These are phyloP conservation scores for Gracilaria caudata DNA, from an alignment of 23 red algal species.

Conservation along the genomic window DNA sequence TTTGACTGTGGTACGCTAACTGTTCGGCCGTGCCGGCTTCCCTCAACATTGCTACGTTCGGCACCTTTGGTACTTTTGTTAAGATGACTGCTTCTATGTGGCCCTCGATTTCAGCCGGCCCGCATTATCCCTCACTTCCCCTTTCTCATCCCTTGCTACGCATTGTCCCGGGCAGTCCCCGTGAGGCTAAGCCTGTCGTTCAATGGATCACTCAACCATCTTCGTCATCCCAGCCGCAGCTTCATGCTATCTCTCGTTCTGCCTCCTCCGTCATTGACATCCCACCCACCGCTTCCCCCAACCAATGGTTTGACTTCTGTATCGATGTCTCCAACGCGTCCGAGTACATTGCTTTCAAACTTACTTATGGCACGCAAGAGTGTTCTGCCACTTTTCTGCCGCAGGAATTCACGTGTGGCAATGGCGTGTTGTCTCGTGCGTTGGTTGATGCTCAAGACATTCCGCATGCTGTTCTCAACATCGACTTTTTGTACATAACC, in stretches of 20 bases:
- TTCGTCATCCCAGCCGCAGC: background rate
- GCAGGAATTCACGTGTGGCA: background rate
- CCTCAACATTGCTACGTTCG: background rate
- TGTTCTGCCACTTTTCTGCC: background rate
- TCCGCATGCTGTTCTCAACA: conserved; percentile 2
- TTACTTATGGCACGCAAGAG: background rate
- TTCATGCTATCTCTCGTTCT: background rate
- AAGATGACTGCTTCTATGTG: conserved; percentile 15
- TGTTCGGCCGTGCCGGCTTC: background rate
- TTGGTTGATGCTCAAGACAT: conserved; percentile 6
- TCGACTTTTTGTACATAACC: conserved; percentile 27
- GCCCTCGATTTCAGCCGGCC: conserved; percentile 31
- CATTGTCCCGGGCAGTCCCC: conserved; percentile 51
- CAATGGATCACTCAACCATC: conserved; percentile 9
- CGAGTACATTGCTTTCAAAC: background rate
- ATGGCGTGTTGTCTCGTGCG: background rate
- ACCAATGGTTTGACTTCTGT: conserved; percentile 38
- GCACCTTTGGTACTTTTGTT: background rate
- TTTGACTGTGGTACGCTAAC: no score
- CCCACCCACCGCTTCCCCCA: background rate
- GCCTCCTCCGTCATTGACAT: conserved; percentile 5
- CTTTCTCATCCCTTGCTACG: conserved; percentile 35
- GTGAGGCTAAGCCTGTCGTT: conserved; percentile 6
- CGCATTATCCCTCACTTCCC: conserved; percentile 13
- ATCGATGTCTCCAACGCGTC: background rate